These are phyloP conservation scores for Tetrahymena elliotti DNA, from an alignment of 73 alveolate genomes.

Conservation along the genomic window DNA sequence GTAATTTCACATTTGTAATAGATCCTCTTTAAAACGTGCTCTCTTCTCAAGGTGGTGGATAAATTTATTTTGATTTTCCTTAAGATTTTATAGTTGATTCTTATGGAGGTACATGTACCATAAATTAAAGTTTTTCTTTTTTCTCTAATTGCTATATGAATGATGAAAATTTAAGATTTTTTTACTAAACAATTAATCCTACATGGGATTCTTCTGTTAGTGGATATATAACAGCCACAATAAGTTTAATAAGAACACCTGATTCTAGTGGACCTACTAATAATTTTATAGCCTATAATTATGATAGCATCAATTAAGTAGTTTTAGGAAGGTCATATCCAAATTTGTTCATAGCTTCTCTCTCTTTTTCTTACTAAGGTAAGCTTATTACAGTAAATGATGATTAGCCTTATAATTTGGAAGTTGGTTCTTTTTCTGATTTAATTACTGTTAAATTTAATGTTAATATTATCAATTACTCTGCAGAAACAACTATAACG, in stretches of 20 bases:
- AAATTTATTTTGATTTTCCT: slow-evolving; percentile 35
- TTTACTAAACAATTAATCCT: slow-evolving; percentile 12
- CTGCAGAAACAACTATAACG: slow-evolving; percentile 12
- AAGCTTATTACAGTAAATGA: slow-evolving; percentile 12
- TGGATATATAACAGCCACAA: neutral
- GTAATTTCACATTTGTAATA: slow-evolving; percentile 11
- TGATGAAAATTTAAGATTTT: slow-evolving; percentile 19
- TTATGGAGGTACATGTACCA: slow-evolving; percentile 21
- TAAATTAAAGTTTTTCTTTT: slow-evolving; percentile 18
- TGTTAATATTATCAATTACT: neutral
- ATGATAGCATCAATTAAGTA: slow-evolving; percentile 8
- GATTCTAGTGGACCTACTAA: slow-evolving; percentile 30
- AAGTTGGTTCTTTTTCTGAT: slow-evolving; percentile 45
- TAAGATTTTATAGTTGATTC: slow-evolving; percentile 31
- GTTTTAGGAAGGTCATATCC: slow-evolving; percentile 37
- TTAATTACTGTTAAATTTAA: neutral
- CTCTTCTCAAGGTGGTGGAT: slow-evolving; percentile 30
- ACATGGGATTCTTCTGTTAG: slow-evolving; percentile 11
- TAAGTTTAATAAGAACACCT: slow-evolving; percentile 11
- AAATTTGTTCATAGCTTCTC: slow-evolving; percentile 13
- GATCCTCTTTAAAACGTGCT: slow-evolving; percentile 4
- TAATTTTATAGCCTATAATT: slow-evolving; percentile 24
- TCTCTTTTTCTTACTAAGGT: slow-evolving; percentile 17
- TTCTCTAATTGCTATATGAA: slow-evolving; percentile 31
- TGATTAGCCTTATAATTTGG: slow-evolving; percentile 5